These are phyloP conservation scores for Populus simonii DNA, from an alignment of 345 rosid species.

Conservation along the genomic window DNA sequence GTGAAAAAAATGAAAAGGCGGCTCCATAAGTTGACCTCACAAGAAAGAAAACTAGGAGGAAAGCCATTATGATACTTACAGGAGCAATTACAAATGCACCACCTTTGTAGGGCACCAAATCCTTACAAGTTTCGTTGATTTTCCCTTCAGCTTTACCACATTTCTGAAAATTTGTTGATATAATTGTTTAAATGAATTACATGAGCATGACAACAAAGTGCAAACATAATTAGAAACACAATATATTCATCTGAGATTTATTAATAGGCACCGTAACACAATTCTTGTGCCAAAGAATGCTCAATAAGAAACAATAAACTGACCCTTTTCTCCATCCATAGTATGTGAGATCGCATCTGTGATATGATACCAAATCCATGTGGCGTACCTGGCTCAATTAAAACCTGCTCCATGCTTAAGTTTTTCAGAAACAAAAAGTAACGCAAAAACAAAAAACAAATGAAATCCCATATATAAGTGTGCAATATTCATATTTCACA, in stretches of 20 bases:
- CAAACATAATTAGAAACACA: constrained; percentile 6
- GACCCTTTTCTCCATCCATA: constrained; percentile 98
- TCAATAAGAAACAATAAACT: constrained; percentile 5
- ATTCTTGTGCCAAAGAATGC: not conserved
- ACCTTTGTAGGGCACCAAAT: constrained; percentile 51
- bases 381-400: constrained; percentile 94
- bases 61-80: constrained; percentile 44
- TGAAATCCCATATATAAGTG: not conserved
- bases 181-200: constrained; percentile 1
- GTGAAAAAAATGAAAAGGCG: not conserved
- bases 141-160: constrained; percentile 43
- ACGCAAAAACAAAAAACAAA: not conserved
- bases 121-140: constrained; percentile 43
- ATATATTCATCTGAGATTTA: not conserved
- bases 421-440: not conserved
- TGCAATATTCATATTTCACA: not conserved
- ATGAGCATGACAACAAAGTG: constrained; percentile 11
- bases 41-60: not conserved
- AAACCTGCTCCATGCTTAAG: constrained; percentile 51
- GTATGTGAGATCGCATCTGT: constrained; percentile 90
- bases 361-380: constrained; percentile 86
- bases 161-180: constrained; percentile 48
- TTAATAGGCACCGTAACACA: not conserved
- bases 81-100: constrained; percentile 91
- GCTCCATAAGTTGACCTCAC: not conserved